Base-by-base conservation (phyloP, 2,329 filamentous ascomycete species). In the Cladosporium austrohemisphaericum region DNA sequence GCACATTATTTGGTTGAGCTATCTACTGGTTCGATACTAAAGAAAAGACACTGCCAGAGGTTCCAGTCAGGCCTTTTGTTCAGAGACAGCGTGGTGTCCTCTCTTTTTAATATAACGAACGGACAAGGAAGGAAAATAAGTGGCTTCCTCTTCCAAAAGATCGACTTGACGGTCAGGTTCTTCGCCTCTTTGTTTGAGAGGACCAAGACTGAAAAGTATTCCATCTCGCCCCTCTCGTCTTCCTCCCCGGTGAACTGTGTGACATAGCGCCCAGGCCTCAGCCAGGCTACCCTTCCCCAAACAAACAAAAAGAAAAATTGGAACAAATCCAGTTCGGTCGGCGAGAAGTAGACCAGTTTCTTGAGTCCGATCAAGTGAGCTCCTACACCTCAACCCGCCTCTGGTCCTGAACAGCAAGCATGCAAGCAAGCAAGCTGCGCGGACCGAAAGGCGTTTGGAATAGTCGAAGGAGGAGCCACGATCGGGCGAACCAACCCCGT, bases 401-500 rank as follows among this genome's bases (percentile, higher is more conserved):
- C 11, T 41, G 35, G 26, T 44, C 45, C 44, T 23, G 18, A 36
- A 25, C 22, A 40, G 16, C 26, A 26, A 33, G n/a, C 13, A n/a
- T 7, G 40, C 40, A 14, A 32, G 31, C 32, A 51, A 50, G 25
- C 44, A 47, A 26, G 35, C 20, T 26, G 38, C 25, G 40, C 31
- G 35, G 20, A 16, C 31, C 45, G 26, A 32, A 36, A 14, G 49
- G 29, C 45, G 49, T 45, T 45, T 48, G 36, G 31, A 47, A 41
- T 43, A 52, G 46, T 28, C 48, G 25, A 46, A 47, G 40, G 37
- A 44, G 31, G 19, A 25, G 33, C 25, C 40, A 28, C 46, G 28
- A 41, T 43, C 41, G 29, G 45, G 38, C 46, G 54, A 64, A 61
- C 55, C 62, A 62, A 65, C 63, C 63, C 63, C 55, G 36, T 52